Evolutionary conservation across 148 eudicot species (phyloP).

Genomic region (Persicaria maculosa): DNA sequence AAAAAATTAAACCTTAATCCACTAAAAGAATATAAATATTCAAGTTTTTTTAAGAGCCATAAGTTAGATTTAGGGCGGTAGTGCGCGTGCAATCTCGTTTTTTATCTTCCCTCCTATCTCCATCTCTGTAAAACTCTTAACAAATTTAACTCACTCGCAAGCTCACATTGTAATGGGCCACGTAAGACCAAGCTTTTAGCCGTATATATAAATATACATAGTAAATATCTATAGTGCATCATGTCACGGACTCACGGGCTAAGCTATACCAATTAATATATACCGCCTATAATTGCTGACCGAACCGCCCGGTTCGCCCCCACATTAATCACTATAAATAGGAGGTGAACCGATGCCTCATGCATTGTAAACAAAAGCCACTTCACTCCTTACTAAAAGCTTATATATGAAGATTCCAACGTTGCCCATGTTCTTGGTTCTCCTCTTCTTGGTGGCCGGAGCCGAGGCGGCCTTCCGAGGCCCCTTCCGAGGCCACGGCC

Average conservation of each 20-base stretch:
- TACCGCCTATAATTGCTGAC: too few species aligned
- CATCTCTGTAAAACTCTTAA: background rate
- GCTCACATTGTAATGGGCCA: background rate
- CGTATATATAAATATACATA: background rate
- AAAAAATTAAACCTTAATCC: too few species aligned
- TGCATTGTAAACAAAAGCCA: background rate
- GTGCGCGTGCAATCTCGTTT: slow-evolving; percentile 6
- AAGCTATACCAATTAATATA: background rate
- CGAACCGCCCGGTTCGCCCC: too few species aligned
- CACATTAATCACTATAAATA: slow-evolving; percentile 6
- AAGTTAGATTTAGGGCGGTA: background rate
- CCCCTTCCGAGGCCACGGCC: slow-evolving; percentile 5
- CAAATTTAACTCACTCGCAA: background rate
- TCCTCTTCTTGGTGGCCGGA: background rate
- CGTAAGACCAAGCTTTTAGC: background rate
- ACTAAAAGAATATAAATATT: too few species aligned
- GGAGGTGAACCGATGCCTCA: background rate
- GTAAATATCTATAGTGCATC: background rate
- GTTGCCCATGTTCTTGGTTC: slow-evolving; percentile 1
- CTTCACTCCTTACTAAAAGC: background rate
- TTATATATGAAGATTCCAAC: background rate
- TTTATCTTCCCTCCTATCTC: background rate
- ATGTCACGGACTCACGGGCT: slow-evolving; percentile 16
- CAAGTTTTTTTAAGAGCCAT: background rate
- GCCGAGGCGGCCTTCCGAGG: background rate